Percentiles rank a stretch among this genome's conserved stretches.
Conservation (phyloP, 75 land plant species). For the Pseudotsuga menziesii region DNA sequence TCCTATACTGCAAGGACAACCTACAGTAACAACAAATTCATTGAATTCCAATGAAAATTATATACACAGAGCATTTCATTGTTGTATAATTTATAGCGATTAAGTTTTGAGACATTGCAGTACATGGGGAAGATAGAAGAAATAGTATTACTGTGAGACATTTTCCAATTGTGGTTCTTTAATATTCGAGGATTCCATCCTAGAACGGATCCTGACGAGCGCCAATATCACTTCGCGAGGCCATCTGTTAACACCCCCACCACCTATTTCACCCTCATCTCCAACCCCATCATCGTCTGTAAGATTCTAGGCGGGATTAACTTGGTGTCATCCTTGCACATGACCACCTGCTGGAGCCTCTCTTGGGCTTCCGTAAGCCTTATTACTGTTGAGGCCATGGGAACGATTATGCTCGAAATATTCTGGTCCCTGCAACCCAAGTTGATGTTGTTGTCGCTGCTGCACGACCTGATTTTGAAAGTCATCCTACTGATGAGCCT, state of each 20-base stretch:
- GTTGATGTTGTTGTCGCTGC: conserved; percentile 18
- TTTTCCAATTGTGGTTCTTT: conserved; percentile 27
- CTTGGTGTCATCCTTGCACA: neutral
- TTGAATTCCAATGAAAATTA: no score
- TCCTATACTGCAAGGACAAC: no score
- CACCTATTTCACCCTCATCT: conserved; percentile 3
- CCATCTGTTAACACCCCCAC: conserved; percentile 13
- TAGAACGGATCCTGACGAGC: conserved; percentile 21
- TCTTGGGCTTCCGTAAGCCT: neutral
- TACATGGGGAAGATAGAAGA: neutral
- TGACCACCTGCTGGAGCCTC: neutral
- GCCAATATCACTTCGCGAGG: conserved; percentile 21
- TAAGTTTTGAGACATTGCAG: neutral
- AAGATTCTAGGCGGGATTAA: neutral
- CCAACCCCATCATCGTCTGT: conserved; percentile 12
- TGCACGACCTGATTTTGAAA: conserved; percentile 15
- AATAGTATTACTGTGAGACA: conserved; percentile 19
- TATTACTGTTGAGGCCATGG: neutral
- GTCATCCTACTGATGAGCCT: conserved; percentile 3
- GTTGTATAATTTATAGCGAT: no score
- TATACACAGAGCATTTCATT: no score
- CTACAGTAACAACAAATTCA: no score
- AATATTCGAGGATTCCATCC: conserved; percentile 22
- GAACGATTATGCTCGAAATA: neutral
- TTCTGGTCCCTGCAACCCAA: neutral